These are phyloP conservation scores for Uromyces viciae-fabae DNA, from an alignment of 1,284 basidiomycete genomes.

Conservation along the genomic window DNA sequence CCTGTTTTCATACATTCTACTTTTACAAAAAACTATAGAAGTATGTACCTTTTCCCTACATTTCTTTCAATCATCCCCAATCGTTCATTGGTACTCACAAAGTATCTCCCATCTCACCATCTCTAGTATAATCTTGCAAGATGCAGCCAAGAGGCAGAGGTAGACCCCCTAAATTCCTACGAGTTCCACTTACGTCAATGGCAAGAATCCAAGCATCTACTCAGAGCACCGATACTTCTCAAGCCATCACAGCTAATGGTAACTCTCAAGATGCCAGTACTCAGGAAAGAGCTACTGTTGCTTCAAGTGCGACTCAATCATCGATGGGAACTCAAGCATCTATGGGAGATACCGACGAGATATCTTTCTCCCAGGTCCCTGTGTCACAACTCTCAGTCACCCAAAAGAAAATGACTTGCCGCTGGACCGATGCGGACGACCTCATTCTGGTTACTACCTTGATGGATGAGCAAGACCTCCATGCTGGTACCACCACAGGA, in stretches of 20 bases:
- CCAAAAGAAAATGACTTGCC: background rate
- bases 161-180: too few relatives aligned
- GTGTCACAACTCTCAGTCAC: background rate
- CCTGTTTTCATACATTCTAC: background rate
- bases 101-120: too few relatives aligned
- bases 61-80: too few relatives aligned
- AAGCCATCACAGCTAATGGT: background rate
- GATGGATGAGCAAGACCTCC: background rate
- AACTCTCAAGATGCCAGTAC: too few relatives aligned
- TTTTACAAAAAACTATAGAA: background rate
- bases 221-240: background rate
- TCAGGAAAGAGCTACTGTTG: too few relatives aligned
- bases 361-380: background rate
- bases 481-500: background rate
- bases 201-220: background rate
- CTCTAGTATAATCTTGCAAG: too few relatives aligned
- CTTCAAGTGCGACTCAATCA: background rate
- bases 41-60: too few relatives aligned
- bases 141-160: too few relatives aligned
- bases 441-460: background rate
- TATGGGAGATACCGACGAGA: background rate
- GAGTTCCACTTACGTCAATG: too few relatives aligned
- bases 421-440: conserved; percentile 7
- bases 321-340: background rate
- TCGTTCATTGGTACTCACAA: too few relatives aligned